A percentile compares a stretch with the other conserved stretches of the same genome.
Evolutionary conservation across 768 basidiomycete genomes (phyloP).

Genomic region (Calocybe gangraenosa): DNA sequence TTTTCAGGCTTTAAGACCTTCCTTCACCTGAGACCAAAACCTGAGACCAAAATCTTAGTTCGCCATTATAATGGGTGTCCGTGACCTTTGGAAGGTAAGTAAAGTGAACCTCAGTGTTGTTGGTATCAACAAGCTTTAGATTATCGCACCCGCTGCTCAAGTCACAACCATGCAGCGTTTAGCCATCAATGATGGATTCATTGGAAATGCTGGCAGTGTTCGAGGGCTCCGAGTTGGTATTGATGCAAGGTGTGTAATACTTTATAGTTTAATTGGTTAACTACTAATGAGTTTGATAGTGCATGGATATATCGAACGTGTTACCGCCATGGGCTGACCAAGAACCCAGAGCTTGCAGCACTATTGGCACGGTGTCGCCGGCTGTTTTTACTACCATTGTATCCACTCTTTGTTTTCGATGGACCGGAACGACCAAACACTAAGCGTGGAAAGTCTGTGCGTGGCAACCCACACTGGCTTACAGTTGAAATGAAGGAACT

Average conservation of each 20-base stretch:
- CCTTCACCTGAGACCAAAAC: no score
- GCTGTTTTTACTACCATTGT: slow-evolving; percentile 3
- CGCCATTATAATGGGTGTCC: no score
- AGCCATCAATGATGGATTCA: slow-evolving; percentile 4
- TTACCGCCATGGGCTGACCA: background rate
- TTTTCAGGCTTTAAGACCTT: no score
- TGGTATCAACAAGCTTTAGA: no score
- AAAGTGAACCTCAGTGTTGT: no score
- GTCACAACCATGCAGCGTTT: slow-evolving; percentile 2
- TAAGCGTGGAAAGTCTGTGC: background rate
- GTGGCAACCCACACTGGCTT: slow-evolving; percentile 4
- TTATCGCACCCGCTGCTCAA: background rate
- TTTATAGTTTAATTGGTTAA: background rate
- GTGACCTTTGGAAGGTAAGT: no score
- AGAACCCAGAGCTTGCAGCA: slow-evolving; percentile 6
- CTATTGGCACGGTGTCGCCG: slow-evolving; percentile 7
- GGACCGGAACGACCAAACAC: slow-evolving; percentile 1
- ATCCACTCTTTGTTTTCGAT: slow-evolving; percentile 11
- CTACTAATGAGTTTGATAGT: background rate
- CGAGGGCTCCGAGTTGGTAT: slow-evolving; percentile 4
- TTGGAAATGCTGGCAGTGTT: background rate
- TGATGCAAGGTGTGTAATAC: slow-evolving; percentile 6
- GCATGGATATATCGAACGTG: slow-evolving; percentile 4
- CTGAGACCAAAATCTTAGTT: no score
- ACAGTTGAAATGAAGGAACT: slow-evolving; percentile 6